phyloP scores from a whole-genome alignment of 1,139 yeast genomes.

The Scheffersomyces parashehatae region DNA sequence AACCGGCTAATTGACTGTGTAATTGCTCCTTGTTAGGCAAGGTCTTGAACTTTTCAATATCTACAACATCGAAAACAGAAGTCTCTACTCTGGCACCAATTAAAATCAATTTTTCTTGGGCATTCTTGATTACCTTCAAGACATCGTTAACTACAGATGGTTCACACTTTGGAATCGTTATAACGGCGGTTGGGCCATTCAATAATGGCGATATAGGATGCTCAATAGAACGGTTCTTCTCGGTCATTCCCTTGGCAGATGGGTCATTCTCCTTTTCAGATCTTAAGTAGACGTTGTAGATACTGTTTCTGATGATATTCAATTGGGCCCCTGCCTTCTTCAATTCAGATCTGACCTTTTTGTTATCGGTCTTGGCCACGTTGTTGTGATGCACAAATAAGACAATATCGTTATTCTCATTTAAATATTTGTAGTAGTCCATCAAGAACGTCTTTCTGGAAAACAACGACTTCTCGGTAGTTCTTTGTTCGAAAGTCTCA shows the following conservation, averaged over 20 bases:
- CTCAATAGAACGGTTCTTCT: conserved; percentile 38
- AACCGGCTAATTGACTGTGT: conserved; percentile 83
- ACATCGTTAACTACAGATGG: conserved; percentile 68
- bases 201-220: conserved; percentile 75
- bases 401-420: conserved; percentile 67
- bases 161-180: conserved; percentile 65
- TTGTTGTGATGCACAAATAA: conserved; percentile 85
- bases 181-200: conserved; percentile 85
- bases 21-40: conserved; percentile 72
- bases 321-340: conserved; percentile 64
- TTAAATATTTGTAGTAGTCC: conserved; percentile 72
- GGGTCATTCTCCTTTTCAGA: conserved; percentile 74
- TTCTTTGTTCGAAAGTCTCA: conserved; percentile 23
- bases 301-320: conserved; percentile 63
- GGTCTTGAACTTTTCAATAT: conserved; percentile 64
- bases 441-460: conserved; percentile 83
- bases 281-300: conserved; percentile 76
- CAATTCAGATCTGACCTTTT: conserved; percentile 60
- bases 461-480: conserved; percentile 51
- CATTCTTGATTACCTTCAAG: conserved; percentile 58
- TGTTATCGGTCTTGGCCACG: conserved; percentile 67
- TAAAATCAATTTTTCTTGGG: conserved; percentile 73
- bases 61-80: conserved; percentile 51
- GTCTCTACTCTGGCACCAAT: conserved; percentile 84
- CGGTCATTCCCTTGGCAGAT: conserved; percentile 58